These are phyloP conservation scores for Exophiala phaeomuriformis DNA, from an alignment of 2,329 filamentous ascomycete species.

Conservation along the genomic window DNA sequence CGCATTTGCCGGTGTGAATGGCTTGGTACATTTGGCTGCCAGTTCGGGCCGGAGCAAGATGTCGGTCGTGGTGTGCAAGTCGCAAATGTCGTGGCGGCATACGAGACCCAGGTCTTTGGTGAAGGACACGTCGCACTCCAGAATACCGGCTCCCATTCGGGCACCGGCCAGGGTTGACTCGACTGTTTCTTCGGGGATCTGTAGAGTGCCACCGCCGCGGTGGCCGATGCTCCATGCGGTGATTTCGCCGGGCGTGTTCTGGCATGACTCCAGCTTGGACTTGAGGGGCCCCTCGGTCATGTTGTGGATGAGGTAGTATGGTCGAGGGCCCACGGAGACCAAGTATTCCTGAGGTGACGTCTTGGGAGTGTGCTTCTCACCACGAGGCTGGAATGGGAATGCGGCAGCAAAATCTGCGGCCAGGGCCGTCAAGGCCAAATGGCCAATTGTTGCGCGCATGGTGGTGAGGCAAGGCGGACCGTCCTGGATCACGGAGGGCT, in stretches of 20 bases:
- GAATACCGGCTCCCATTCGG: constrained; percentile 60
- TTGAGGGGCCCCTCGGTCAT: constrained; percentile 57
- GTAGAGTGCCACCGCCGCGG: constrained; percentile 52
- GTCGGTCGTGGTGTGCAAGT: constrained; percentile 62
- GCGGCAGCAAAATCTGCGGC: constrained; percentile 8
- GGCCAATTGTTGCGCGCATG: constrained; percentile 13
- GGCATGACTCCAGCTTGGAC: constrained; percentile 52
- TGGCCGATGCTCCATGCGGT: constrained; percentile 51
- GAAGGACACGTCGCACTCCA: constrained; percentile 63
- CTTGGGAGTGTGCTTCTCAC: not conserved
- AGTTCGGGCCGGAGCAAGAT: constrained; percentile 56
- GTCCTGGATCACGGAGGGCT: not conserved
- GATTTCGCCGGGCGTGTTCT: constrained; percentile 47
- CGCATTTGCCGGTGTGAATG: constrained; percentile 51
- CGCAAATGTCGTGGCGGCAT: constrained; percentile 61
- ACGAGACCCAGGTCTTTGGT: constrained; percentile 59
- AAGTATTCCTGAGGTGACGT: constrained; percentile 24
- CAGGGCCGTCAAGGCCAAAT: constrained; percentile 14
- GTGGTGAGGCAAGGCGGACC: not conserved
- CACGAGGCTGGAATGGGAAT: constrained; percentile 8
- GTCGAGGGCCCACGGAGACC: constrained; percentile 56
- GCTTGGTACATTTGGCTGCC: constrained; percentile 55
- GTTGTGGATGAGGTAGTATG: constrained; percentile 57
- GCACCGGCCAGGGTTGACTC: constrained; percentile 55
- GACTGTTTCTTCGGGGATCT: constrained; percentile 56